Evolutionary conservation across 164 flowering plant genomes (phyloP), one percentile per base, ranked within the genome.

Genomic region (Dillenia turbinata): DNA sequence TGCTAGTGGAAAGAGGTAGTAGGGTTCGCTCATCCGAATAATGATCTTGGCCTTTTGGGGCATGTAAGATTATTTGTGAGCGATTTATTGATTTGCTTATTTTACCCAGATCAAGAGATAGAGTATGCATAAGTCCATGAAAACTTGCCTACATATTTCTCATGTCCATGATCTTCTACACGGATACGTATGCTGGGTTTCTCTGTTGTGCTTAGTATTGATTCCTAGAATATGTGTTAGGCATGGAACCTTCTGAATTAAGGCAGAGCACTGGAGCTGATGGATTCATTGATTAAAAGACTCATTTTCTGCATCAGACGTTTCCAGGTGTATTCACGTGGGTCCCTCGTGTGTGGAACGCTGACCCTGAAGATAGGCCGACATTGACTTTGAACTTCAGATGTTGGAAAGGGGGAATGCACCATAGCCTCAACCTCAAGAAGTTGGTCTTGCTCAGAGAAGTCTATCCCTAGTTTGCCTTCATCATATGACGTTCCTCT

Each of bases 1-100:
- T 14, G 64, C 80, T 3, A 77, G 78, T 57, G 86, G 88, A 1
- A 73, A 61, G 69, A 86, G 56, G 71, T 83, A 79, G 50, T 71
- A 78, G 49, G 75, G 77, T n/a, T n/a, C n/a, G n/a, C n/a, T n/a
- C n/a, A n/a, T 51, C 64, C 71, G 9, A 62, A 69, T 2, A 62
- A 67, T 46, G 57, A 66, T 43, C 74, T 44, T 12, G 77, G 75
- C 44, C 83, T 85, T 64, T 66, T 81, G 17, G 19, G 83, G 51
- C 74, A 78, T 77, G 89, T 85, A 71, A 79, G 9, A n/a, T 33
- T 33, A 4, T 33, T 33, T 33, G 5, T 33, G 7, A 15, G 9
- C 9, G 17, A 12, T 9, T 9, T 13, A 14, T 14, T 9, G 17
- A 15, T 13, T 48, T 14, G 9, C 9, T n/a, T 12, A 6, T 14